Base-by-base conservation (phyloP, 75 land plant species). In the Picea sitchensis region DNA sequence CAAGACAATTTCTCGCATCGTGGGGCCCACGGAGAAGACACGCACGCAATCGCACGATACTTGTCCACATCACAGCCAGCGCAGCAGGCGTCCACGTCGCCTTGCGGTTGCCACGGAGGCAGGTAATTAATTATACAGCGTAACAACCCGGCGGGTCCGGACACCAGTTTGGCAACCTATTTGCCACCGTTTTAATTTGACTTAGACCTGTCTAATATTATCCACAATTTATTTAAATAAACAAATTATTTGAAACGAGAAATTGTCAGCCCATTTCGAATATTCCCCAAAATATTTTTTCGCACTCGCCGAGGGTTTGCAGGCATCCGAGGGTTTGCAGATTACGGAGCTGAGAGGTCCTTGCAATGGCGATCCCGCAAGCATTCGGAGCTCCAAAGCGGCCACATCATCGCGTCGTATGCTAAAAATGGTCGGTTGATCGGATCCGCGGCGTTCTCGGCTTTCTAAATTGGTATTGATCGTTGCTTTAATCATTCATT, bases 291-390 rank as follows among this genome's bases (percentile, higher is more conserved):
- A 67, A 67, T 31, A 67, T 32, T 32, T 67, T 41, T 65, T 17
- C 41, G 18, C 71, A n/a, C 44, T 44, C 44, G 38, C 44, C 2
- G 73, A 71, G 73, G 73, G 54, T 71, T 71, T 71, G 73, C 34
- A 71, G 54, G 54, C 47, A 47, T 21, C 38, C 73, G 73, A 71
- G 73, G 73, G 73, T 71, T 71, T 71, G 73, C 47, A 71, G 73
- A 14, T 38, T 18, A 71, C 51, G n/a, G 47, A 71, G 73, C 14
- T 9, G 9, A 51, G 56, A 51, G 56, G 56, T 51, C 8, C 36
- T 21, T 13, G 51, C 9, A 71, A 71, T 18, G 73, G 54, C 51
- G 73, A 71, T 44, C 54, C 51, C 9, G 73, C 18, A 36, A 71
- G 73, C 47, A 38, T 71, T 44, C 41, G n/a, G 56, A 20, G 21